Evolutionary conservation across 2,329 filamentous ascomycete genomes (phyloP), one percentile per base, ranked within the genome.

Genomic region (Fonsecaea monophora): DNA sequence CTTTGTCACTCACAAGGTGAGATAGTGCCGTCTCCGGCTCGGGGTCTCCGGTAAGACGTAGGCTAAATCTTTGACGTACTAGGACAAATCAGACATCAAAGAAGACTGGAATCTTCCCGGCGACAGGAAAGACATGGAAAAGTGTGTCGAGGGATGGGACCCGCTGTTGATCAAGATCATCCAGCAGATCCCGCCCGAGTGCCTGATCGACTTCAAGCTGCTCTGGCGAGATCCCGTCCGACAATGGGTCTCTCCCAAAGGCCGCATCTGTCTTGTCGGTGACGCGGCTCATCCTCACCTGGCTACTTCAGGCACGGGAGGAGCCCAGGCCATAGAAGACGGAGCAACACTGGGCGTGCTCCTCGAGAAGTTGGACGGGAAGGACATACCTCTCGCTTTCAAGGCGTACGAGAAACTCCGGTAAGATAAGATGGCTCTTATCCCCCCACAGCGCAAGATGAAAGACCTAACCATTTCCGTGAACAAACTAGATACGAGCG

Each of bases 41-140:
- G 3, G n/a, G 40, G 18, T 32, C 38, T 32, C 15, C 15, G 3
- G 54, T n/a, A 13, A 40, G 35, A 18, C 54, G 10, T 35, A 38
- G 6, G 32, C 35, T 57, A 35, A 37, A 15, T 25, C 35, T 35
- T 40, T 25, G 30, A 37, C 13, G 15, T 12, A 25, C 40, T 21
- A 82, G 64, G 85, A 86, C 68, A 79, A 81, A 62, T 80, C 81
- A 67, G 81, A 86, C 68, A 85, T 86, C 63, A 79, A 84, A 63
- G 84, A 87, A 74, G 83, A 82, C 0, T 86, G 83, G 83, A 82
- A 79, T 2, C 83, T 85, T 65, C 82, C 83, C 0, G 83, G 82
- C 2, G 82, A 82, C 48, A 75, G 85, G 0, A 79, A 82, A 54
- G 84, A 86, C 42, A 83, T 85, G 0, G 78, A 80, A 63, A 77